Conservation (phyloP, 192 early-diverging fungal genomes). For the Phycomyces blakesleeanus region DNA sequence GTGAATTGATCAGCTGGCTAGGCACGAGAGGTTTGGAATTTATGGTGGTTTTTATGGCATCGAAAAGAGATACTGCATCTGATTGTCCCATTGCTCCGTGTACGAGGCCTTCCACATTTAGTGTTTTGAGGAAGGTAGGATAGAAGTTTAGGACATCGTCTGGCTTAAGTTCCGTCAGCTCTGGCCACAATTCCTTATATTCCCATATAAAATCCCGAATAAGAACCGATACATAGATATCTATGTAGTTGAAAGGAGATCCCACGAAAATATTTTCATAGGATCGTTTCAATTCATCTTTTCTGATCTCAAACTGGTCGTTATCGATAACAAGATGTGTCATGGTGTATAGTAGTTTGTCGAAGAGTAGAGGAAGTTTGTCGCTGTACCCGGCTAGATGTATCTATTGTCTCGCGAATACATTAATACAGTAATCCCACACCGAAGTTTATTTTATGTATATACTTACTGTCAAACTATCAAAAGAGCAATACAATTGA, state of each 20-base stretch:
- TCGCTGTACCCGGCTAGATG: slow-evolving; percentile 77
- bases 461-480: slow-evolving; percentile 52
- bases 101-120: slow-evolving; percentile 72
- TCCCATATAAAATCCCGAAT: slow-evolving; percentile 71
- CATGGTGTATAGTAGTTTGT: slow-evolving; percentile 63
- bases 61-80: slow-evolving; percentile 51
- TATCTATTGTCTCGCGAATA: slow-evolving; percentile 45
- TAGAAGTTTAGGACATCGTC: slow-evolving; percentile 65
- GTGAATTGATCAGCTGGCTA: slow-evolving; percentile 33
- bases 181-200: slow-evolving; percentile 63
- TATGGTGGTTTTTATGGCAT: slow-evolving; percentile 51
- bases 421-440: slow-evolving; percentile 42
- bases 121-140: slow-evolving; percentile 54
- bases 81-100: slow-evolving; percentile 70
- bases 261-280: slow-evolving; percentile 66
- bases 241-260: slow-evolving; percentile 66
- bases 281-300: slow-evolving; percentile 59
- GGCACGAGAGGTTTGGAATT: slow-evolving; percentile 49
- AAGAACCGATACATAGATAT: slow-evolving; percentile 57
- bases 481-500: slow-evolving; percentile 43
- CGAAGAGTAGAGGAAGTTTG: slow-evolving; percentile 65
- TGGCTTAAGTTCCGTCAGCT: slow-evolving; percentile 54
- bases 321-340: slow-evolving; percentile 50
- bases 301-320: slow-evolving; percentile 65
- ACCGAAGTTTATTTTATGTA: slow-evolving; percentile 55